Base-by-base conservation (phyloP, 768 basidiomycete species). In the Neoboletus subvelutipes region DNA sequence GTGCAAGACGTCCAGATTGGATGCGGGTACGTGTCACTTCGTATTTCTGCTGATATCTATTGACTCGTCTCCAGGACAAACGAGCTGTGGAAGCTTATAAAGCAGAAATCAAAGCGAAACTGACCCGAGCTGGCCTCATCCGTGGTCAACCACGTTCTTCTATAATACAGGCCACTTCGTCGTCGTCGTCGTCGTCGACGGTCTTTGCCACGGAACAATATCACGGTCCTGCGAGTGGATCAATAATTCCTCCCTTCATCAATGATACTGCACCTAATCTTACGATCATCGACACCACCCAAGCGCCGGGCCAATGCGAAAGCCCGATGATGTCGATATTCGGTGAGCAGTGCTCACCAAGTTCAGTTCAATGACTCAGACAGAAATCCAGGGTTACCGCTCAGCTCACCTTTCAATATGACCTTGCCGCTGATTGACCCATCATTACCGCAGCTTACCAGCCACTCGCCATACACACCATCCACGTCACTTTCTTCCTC, bases 1-100 rank as follows among this genome's bases (percentile, higher is more conserved):
- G 91, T 4, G 77, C 85, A 9, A 87, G 82, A 67, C 82, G 91
- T 50, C 91, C 90, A n/a, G 90, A 92, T 55, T 92, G 90, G 90
- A 90, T 92, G 89, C 76, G 89, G 63, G 90, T 92, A 62, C 64
- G 82, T 77, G 33, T 46, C 49, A 28, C 41, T 39, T 29, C 26
- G 49, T 48, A 52, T 40, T 33, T 58, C 26, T 43, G 20, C 50
- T 43, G 29, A 45, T 59, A 31, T 56, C 54, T 58, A 51, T 61
- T 70, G 54, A 70, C 55, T 34, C 51, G 6, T 51, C 59, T 33
- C 41, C 69, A 92, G 90, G 90, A 92, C 71, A 92, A 92, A 73
- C 84, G 86, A 60, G 83, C 83, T 9, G 90, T 92, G 47, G 88
- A 91, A 64, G 80, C 79, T 46, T 92, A 92, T 79, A 92, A 92